Base-by-base conservation (phyloP, 2,329 filamentous ascomycete species). In the Dactylonectria macrodidyma region DNA sequence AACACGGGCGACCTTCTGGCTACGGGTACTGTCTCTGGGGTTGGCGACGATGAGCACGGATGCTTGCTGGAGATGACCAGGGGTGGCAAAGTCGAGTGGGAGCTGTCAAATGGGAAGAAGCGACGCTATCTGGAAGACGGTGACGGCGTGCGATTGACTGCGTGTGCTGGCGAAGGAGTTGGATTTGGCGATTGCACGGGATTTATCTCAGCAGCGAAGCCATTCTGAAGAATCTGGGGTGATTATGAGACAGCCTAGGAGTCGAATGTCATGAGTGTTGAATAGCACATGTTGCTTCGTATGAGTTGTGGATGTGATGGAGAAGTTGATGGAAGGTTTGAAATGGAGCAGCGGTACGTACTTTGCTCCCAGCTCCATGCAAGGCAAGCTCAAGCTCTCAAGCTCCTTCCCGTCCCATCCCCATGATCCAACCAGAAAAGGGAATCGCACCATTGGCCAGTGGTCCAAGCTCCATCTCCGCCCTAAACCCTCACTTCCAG, bases 21-120 rank as follows among this genome's bases (percentile, higher is more conserved):
- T 0, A 84, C 82, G 0, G 84, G 84, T 0, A 85, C 83, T 0
- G 78, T 85, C 10, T 81, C 77, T 4, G 83, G 82, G 0, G 66
- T 70, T 0, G 78, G 75, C 0, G 71, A 78, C 2, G 76, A 77
- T 0, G 76, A 75, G 33, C 77, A 80, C 26, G 84, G 83, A 0
- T 84, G 83, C 63, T 73, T 85, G 52, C 76, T 84, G 5, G 83
- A 85, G 70, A 58, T 76, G 41, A 83, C 80, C 0, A 74, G 78
- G 55, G 80, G 80, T 1, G 82, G 83, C 0, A 79, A 73, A 22
- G 76, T 74, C 5, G 73, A 77, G 7, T 58, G 81, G 12, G 52
- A 56, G 52, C 51, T 80, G 19, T 57, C 26, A 0, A 76, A 79
- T 14, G 82, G 81, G 5, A 72, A 73, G 22, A 73, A 77, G 61